Evolutionary conservation across 306 rosid genomes (phyloP), one percentile per base, ranked within the genome.

Genomic region (Lathyrus tuberosus): DNA sequence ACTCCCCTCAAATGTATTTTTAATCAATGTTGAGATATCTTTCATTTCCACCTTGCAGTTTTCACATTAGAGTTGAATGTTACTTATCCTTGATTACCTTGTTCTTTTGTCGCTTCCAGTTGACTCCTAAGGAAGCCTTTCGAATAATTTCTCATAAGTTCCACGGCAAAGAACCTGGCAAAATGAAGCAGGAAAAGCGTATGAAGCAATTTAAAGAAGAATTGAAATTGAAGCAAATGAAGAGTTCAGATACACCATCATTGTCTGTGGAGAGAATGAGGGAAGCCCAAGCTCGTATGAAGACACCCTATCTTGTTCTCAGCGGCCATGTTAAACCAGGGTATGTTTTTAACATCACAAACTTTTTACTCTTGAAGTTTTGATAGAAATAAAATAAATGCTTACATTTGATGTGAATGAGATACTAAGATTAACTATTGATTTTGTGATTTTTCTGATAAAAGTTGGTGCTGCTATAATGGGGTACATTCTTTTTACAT

Each of bases 151-250:
- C 99, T 12, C 99, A 94, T 30, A 86, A 83, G 81, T 94, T 94
- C 75, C 97, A 94, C 43, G 99, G 99, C 31, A 91, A 94, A 83
- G 91, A 89, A 6, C 99, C 96, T 72, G 97, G 97, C 22, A 94
- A 91, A 84, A 90, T 87, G 99, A 91, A 94, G 80, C 99, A 85
- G 83, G 99, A 94, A 82, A 94, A 94, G 80, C 95, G 97, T 63
- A 78, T 82, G 88, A 94, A 86, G 85, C 97, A 91, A 76, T 90
- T 70, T 78, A 80, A 84, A 3, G 95, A 94, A 84, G 98, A 94
- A 73, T 76, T 90, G 67, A 90, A 88, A 83, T 72, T 90, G 88
- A 94, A 94, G 76, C 92, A 85, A 68, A 94, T 94, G 98, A 88
- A 85, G 86, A 90, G 95, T 76, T 87, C 95, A 2, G 97, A 90